Conservation (phyloP, 176 grass and related monocot genomes). For the Eragrostis curvula region DNA sequence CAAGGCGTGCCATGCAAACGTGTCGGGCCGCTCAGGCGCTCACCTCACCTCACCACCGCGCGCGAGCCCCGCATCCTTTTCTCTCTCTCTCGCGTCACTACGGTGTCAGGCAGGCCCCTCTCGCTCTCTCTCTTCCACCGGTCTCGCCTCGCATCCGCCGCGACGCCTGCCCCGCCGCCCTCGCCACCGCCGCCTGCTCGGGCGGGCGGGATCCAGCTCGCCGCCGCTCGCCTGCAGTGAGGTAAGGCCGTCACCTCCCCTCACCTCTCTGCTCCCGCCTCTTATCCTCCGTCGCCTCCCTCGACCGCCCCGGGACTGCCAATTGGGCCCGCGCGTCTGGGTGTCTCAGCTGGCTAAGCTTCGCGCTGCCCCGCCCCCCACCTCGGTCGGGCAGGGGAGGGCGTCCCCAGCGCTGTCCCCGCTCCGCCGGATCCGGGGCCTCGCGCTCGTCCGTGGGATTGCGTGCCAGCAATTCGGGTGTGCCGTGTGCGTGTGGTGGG, state of each 20-base stretch:
- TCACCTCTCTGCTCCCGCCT: background rate
- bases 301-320: background rate
- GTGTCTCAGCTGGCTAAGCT: background rate
- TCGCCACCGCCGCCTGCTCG: background rate
- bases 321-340: background rate
- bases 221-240: slow-evolving; percentile 10
- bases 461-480: background rate
- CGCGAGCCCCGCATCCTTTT: background rate
- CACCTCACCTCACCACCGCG: no score
- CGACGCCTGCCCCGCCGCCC: background rate
- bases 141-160: slow-evolving; percentile 2
- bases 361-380: background rate
- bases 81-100: slow-evolving; percentile 21
- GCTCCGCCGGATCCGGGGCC: slow-evolving; percentile 34
- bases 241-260: slow-evolving; percentile 11
- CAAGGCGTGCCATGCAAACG: background rate
- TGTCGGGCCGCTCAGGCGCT: background rate
- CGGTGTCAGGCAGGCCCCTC: slow-evolving; percentile 5
- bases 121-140: background rate
- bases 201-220: slow-evolving; percentile 28
- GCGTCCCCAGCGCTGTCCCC: background rate
- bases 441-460: background rate
- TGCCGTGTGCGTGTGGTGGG: background rate
- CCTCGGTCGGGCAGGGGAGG: background rate
- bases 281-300: background rate